phyloP scores from a whole-genome alignment of 2,329 filamentous ascomycete species.

The Ceratocystis papillata region DNA sequence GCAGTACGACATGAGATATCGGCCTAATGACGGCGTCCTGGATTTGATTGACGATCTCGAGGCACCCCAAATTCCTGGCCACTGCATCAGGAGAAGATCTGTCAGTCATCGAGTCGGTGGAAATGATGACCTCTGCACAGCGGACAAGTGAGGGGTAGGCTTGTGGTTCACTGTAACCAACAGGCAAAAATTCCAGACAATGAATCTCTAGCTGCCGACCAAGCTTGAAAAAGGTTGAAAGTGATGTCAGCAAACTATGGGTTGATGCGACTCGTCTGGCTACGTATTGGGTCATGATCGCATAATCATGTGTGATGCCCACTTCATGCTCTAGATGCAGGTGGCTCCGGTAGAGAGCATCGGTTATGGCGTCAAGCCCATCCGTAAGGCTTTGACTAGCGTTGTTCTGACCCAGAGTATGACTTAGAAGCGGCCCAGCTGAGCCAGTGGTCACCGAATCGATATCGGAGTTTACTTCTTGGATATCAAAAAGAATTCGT shows the following conservation, averaged over 20 bases:
- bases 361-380: conserved; percentile 70
- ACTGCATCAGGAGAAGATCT: conserved; percentile 60
- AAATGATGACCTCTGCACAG: conserved; percentile 68
- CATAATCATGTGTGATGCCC: conserved; percentile 62
- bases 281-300: conserved; percentile 63
- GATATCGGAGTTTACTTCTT: conserved; percentile 94
- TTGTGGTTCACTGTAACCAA: conserved; percentile 42
- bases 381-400: conserved; percentile 61
- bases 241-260: conserved; percentile 61
- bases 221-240: conserved; percentile 67
- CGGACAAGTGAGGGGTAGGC: conserved; percentile 72
- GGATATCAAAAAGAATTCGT: conserved; percentile 86
- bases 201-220: conserved; percentile 82
- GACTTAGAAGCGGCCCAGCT: conserved; percentile 65
- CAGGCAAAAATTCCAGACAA: conserved; percentile 52
- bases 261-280: conserved; percentile 72
- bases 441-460: conserved; percentile 77
- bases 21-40: too few species aligned
- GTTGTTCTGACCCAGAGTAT: conserved; percentile 64
- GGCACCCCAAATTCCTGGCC: conserved; percentile 60
- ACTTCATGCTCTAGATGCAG: conserved; percentile 78
- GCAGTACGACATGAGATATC: too few species aligned
- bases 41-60: conserved; percentile 32
- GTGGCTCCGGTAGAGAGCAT: conserved; percentile 73
- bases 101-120: conserved; percentile 60